phyloP scores from a whole-genome alignment of 2,329 filamentous ascomycete species.

The Rutstroemia sydowiana region DNA sequence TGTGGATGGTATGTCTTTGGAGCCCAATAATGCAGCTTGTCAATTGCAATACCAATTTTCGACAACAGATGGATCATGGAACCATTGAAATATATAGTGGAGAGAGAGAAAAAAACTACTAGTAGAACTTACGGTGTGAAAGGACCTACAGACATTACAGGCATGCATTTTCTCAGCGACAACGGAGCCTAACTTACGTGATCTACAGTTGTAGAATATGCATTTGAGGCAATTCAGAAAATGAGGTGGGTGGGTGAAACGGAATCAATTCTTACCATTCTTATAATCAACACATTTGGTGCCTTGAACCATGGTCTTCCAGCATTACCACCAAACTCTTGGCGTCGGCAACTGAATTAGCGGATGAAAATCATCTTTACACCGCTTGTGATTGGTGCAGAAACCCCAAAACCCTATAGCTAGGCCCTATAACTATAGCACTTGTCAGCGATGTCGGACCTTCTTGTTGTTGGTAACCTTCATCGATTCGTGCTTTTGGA shows the following conservation, averaged over 20 bases:
- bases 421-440: not conserved
- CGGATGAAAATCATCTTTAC: not conserved
- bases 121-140: not conserved
- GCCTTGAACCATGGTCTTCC: not conserved
- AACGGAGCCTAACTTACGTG: not conserved
- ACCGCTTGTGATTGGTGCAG: not conserved
- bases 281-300: not conserved
- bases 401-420: not conserved
- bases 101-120: not conserved
- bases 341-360: not conserved
- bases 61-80: too few relatives aligned
- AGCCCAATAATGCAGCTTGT: not conserved
- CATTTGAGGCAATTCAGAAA: not conserved
- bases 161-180: not conserved
- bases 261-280: not conserved
- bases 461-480: not conserved
- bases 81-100: not conserved
- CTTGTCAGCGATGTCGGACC: not conserved
- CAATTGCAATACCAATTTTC: too few relatives aligned
- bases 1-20: not conserved
- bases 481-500: not conserved
- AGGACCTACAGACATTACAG: too few relatives aligned
- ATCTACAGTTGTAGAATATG: not conserved
- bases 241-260: not conserved
- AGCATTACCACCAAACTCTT: not conserved